Conservation (phyloP, 495 filamentous ascomycete genomes). For the Penicillium daleae region DNA sequence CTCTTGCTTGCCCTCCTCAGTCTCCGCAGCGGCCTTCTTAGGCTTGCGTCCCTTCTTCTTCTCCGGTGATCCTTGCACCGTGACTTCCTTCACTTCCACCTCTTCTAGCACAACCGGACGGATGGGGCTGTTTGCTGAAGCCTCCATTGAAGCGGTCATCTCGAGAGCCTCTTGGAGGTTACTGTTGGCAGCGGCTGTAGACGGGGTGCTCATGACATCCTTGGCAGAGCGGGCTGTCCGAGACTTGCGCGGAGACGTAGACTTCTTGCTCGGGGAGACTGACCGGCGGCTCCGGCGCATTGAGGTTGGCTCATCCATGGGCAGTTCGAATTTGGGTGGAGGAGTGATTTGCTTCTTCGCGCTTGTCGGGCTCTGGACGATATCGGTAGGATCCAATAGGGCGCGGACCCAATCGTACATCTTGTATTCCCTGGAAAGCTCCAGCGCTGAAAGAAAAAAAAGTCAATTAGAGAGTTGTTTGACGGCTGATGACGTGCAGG, state of each 20-base stretch:
- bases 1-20: conserved; percentile 39
- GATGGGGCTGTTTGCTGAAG: conserved; percentile 25
- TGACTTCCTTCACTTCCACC: conserved; percentile 36
- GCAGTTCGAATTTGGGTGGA: conserved; percentile 67
- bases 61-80: conserved; percentile 28
- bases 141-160: conserved; percentile 43
- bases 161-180: conserved; percentile 55
- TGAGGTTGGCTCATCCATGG: conserved; percentile 44
- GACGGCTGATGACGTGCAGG: conserved; percentile 3
- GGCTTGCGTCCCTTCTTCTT: conserved; percentile 38
- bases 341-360: conserved; percentile 68
- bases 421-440: conserved; percentile 79
- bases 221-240: conserved; percentile 62
- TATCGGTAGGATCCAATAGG: conserved; percentile 75
- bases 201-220: conserved; percentile 47
- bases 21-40: conserved; percentile 40
- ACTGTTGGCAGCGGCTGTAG: conserved; percentile 52
- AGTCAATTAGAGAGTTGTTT: background rate
- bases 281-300: conserved; percentile 56
- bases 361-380: conserved; percentile 60
- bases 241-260: conserved; percentile 72
- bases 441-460: conserved; percentile 61
- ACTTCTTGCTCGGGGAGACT: conserved; percentile 62
- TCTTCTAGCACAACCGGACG: conserved; percentile 24
- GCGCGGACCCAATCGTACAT: conserved; percentile 89